These are phyloP conservation scores for Euclidium syriacum DNA, from an alignment of 345 rosid species.

Conservation along the genomic window DNA sequence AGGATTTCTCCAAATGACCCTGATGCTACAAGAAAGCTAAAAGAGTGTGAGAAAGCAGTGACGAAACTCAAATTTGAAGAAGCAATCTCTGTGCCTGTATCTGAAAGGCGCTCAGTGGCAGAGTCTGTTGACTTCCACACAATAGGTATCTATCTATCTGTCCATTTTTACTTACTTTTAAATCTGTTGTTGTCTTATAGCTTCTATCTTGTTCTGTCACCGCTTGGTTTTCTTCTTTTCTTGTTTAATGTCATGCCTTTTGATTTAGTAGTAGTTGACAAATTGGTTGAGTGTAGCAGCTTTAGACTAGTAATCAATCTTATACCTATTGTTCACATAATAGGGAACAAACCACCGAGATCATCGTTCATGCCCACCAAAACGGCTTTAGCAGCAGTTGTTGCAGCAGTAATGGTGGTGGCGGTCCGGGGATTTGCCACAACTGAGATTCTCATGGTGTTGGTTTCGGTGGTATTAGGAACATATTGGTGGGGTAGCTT, in stretches of 20 bases:
- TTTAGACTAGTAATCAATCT: constrained; percentile 34
- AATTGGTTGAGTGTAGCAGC: constrained; percentile 34
- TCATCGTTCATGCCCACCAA: constrained; percentile 75
- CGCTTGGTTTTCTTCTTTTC: background rate
- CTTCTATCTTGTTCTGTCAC: constrained; percentile 3
- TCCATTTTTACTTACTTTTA: no score
- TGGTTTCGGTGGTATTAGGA: constrained; percentile 72
- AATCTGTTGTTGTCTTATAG: background rate
- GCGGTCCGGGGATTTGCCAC: constrained; percentile 60
- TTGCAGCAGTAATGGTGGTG: constrained; percentile 73
- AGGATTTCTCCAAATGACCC: constrained; percentile 87
- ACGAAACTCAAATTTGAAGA: constrained; percentile 94
- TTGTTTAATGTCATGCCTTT: constrained; percentile 19
- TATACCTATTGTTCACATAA: constrained; percentile 67
- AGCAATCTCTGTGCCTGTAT: constrained; percentile 77
- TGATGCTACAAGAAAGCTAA: constrained; percentile 83
- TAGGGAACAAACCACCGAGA: constrained; percentile 89
- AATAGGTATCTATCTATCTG: constrained; percentile 49
- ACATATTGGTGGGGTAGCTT: constrained; percentile 76
- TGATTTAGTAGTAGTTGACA: constrained; percentile 22
- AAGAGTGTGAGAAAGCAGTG: constrained; percentile 93
- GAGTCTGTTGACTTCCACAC: constrained; percentile 79
- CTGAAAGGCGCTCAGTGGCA: constrained; percentile 71
- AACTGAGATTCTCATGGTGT: constrained; percentile 62
- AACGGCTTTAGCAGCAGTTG: constrained; percentile 74